Evolutionary conservation across 2,329 filamentous ascomycete species (phyloP), one percentile per base, ranked within the genome.

Genomic region (Ophiosphaerella narmari): DNA sequence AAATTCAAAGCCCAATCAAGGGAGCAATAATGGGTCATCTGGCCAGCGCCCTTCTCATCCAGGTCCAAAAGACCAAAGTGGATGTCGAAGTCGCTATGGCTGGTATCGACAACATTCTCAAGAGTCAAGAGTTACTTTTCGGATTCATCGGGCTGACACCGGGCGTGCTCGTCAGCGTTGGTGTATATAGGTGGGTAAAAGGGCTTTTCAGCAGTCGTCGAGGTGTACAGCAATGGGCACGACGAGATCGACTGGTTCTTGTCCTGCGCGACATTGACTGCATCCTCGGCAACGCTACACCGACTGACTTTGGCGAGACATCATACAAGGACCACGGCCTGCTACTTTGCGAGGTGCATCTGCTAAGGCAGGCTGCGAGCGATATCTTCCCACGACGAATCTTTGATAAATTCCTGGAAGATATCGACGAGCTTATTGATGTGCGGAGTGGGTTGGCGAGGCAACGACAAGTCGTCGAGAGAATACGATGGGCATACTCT

Each of bases 11-110:
- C 39, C 94, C 94, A 1, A 86, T 99, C 53, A 80, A 86, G 46
- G 92, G 93, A 7, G 90, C 92, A 0, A 75, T 99, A 14, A 84
- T 86, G 26, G 94, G 94, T 9, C 93, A 97, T 64, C 81, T 99
- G 24, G 83, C 97, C 32, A 87, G 93, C 43, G 91, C 93, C 4
- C 83, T 99, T 24, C 80, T 99, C 38, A 97, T 99, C 47, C 94
- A 99, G 70, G 87, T 99, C 33, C 94, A 99, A 68, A 99, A 99
- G 80, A 97, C 94, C 18, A 99, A 99, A 78, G 94, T 99, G 7
- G 94, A 99, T 67, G 86, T 99, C 11, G 94, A 99, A 73, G 87
- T 97, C 54, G 94, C 94, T 12, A 92, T 99, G 77, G 91, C 89
- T 52, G 94, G 94, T 14, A 99, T 99, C 59, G 93, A 99, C 77